Evolutionary conservation across 176 grass and related monocot genomes (phyloP).

Genomic region (Paspalum vaginatum): DNA sequence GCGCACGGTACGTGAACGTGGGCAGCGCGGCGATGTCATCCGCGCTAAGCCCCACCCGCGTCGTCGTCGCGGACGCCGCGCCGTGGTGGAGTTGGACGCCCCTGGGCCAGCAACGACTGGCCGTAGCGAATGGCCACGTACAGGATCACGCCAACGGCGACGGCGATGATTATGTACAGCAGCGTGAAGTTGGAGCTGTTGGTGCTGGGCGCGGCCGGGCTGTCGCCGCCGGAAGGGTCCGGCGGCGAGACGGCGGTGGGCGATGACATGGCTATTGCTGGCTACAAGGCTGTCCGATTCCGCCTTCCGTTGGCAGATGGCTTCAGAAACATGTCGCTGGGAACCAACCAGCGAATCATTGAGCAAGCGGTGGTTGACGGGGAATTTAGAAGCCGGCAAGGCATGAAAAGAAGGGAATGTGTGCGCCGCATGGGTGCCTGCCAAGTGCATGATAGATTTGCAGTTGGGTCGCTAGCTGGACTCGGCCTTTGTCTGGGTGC

Average conservation of each 20-base stretch:
- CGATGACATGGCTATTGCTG: slow-evolving; percentile 32
- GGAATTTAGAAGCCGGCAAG: slow-evolving; percentile 1
- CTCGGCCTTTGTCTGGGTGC: slow-evolving; percentile 17
- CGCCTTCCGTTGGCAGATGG: too few relatives aligned
- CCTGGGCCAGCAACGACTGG: slow-evolving; percentile 27
- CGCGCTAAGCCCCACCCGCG: slow-evolving; percentile 24
- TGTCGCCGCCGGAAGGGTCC: not conserved
- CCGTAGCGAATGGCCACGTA: slow-evolving; percentile 47
- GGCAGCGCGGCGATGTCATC: slow-evolving; percentile 59
- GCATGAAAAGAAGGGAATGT: slow-evolving; percentile 12
- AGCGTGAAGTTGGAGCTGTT: slow-evolving; percentile 46
- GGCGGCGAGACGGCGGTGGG: slow-evolving; percentile 5
- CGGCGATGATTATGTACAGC: slow-evolving; percentile 53
- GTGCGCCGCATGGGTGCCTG: slow-evolving; percentile 33
- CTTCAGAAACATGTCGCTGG: slow-evolving; percentile 23
- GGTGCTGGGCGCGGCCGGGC: not conserved
- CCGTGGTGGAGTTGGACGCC: slow-evolving; percentile 20
- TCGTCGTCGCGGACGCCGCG: not conserved
- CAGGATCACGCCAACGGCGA: slow-evolving; percentile 35
- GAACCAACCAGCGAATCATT: slow-evolving; percentile 38
- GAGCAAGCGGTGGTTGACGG: slow-evolving; percentile 19
- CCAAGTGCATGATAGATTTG: slow-evolving; percentile 30
- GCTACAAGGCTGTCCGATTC: not conserved
- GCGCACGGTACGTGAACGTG: slow-evolving; percentile 48
- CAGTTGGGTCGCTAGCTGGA: slow-evolving; percentile 35